Conservation (phyloP, 2,329 filamentous ascomycete genomes). For the Botryotinia narcissicola region DNA sequence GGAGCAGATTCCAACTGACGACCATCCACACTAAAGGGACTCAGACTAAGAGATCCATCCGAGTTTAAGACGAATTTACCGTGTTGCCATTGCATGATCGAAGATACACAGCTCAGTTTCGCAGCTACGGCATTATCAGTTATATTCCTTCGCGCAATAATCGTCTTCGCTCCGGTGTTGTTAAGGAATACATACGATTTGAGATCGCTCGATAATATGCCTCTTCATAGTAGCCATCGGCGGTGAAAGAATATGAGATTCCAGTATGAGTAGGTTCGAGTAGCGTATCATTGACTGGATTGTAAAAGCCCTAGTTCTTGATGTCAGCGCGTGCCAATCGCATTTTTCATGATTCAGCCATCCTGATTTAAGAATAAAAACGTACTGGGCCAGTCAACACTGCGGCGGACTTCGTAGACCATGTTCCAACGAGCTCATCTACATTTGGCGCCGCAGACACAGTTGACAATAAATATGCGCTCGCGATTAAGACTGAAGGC, state of each 20-base stretch:
- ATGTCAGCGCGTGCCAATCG: slow-evolving; percentile 21
- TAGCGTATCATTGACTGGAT: slow-evolving; percentile 62
- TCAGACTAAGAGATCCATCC: slow-evolving; percentile 58
- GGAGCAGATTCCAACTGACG: slow-evolving; percentile 65
- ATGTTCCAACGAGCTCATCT: slow-evolving; percentile 61
- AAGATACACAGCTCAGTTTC: slow-evolving; percentile 59
- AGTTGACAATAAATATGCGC: slow-evolving; percentile 33
- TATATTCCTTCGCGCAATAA: slow-evolving; percentile 14
- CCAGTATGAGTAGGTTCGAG: slow-evolving; percentile 65
- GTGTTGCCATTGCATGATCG: slow-evolving; percentile 72
- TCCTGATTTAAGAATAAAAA: slow-evolving; percentile 35
- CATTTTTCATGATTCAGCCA: slow-evolving; percentile 11
- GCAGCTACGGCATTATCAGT: slow-evolving; percentile 44
- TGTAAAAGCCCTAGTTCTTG: slow-evolving; percentile 61
- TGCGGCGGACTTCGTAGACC: slow-evolving; percentile 67
- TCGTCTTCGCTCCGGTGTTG: neutral
- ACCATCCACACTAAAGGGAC: slow-evolving; percentile 63
- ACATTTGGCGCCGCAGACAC: slow-evolving; percentile 44
- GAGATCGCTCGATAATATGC: slow-evolving; percentile 67
- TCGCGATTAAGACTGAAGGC: slow-evolving; percentile 40
- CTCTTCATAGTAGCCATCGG: slow-evolving; percentile 65
- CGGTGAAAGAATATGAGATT: slow-evolving; percentile 72
- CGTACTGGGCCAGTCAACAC: slow-evolving; percentile 68
- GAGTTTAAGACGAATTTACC: slow-evolving; percentile 56
- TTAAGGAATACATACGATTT: slow-evolving; percentile 54